phyloP scores from a whole-genome alignment of 2,329 filamentous ascomycete species.

The Eurotiales sp. region DNA sequence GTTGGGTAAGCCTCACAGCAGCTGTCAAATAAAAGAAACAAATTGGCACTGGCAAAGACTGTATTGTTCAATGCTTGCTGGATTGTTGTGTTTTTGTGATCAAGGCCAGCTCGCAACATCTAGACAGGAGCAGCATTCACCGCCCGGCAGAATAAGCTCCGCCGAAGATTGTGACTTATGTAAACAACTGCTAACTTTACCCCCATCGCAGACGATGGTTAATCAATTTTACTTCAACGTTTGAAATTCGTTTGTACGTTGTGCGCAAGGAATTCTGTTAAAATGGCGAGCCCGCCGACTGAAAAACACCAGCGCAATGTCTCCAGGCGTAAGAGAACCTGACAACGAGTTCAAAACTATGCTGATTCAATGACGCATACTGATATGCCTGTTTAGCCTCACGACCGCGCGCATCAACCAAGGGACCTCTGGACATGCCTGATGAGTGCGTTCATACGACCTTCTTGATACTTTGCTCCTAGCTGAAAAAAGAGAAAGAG shows the following conservation, averaged over 20 bases:
- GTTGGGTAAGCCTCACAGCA: too few species aligned
- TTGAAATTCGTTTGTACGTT: background rate
- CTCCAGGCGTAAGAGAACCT: constrained; percentile 32
- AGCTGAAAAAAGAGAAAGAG: constrained; percentile 23
- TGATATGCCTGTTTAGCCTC: constrained; percentile 27
- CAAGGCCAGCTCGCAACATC: constrained; percentile 28
- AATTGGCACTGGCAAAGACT: background rate
- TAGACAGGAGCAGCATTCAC: constrained; percentile 20
- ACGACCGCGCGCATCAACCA: constrained; percentile 55
- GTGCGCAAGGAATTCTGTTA: background rate
- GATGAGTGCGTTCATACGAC: constrained; percentile 61
- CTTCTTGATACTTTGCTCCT: background rate
- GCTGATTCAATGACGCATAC: background rate
- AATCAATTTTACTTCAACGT: background rate
- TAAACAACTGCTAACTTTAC: too few species aligned
- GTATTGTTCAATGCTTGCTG: background rate
- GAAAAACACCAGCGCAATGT: constrained; percentile 32
- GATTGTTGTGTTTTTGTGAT: constrained; percentile 20
- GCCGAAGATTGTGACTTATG: background rate
- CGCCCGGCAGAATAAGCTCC: constrained; percentile 26
- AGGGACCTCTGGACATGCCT: constrained; percentile 67
- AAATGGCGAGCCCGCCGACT: constrained; percentile 21
- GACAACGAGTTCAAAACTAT: background rate
- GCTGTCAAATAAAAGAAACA: too few species aligned
- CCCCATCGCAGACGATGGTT: background rate